A percentile compares a stretch with the other conserved stretches of the same genome.
Evolutionary conservation across 1,284 basidiomycete species (phyloP).

Genomic region (Sporisorium graminicola): DNA sequence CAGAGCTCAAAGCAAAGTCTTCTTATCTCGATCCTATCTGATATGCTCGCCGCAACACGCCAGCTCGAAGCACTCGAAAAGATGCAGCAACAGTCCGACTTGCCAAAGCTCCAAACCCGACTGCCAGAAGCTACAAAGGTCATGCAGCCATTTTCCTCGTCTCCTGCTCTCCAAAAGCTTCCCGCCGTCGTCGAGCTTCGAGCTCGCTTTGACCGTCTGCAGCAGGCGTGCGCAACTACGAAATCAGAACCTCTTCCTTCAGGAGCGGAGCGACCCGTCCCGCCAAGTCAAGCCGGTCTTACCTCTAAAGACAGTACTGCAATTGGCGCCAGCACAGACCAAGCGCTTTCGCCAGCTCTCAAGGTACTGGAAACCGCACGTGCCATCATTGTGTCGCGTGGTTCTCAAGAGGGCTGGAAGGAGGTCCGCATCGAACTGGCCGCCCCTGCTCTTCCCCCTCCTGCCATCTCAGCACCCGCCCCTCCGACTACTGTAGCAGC

Average conservation of each 20-base stretch:
- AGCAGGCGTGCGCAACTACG: constrained; percentile 1
- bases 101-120: constrained; percentile 7
- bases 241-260: not conserved
- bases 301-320: not conserved
- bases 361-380: constrained; percentile 39
- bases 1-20: constrained; percentile 37
- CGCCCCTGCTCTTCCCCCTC: constrained; percentile 29
- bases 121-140: constrained; percentile 10
- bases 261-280: not conserved
- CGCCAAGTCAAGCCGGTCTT: not conserved
- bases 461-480: not conserved
- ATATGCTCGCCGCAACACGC: constrained; percentile 28
- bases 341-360: constrained; percentile 23
- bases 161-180: constrained; percentile 15
- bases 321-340: not conserved
- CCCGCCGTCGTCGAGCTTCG: constrained; percentile 34
- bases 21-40: constrained; percentile 36
- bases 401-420: constrained; percentile 40
- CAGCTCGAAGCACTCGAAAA: constrained; percentile 35
- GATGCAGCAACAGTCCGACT: constrained; percentile 22
- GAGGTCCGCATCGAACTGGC: constrained; percentile 34
- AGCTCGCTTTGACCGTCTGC: constrained; percentile 35
- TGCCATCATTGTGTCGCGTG: constrained; percentile 26
- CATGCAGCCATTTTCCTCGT: constrained; percentile 19
- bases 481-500: not conserved